Evolutionary conservation across 2,329 filamentous ascomycete genomes (phyloP).

Genomic region (Penicillium vulpinum): DNA sequence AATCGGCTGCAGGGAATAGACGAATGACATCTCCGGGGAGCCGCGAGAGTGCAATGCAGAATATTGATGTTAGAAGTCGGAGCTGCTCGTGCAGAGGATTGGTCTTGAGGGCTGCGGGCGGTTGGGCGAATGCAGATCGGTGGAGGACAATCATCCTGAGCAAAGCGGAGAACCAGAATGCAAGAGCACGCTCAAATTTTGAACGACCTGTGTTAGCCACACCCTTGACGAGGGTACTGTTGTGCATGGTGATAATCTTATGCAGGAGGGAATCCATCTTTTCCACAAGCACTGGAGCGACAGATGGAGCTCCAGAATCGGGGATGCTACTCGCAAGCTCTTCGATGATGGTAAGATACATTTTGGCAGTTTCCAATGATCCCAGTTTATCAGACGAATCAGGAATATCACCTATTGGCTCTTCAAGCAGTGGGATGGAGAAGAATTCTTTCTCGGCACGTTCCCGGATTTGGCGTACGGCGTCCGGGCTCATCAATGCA

Average conservation of each 20-base stretch:
- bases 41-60: constrained; percentile 43
- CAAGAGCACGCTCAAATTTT: constrained; percentile 33
- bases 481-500: constrained; percentile 39
- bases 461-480: constrained; percentile 43
- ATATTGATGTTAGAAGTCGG: constrained; percentile 40
- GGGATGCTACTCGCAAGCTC: constrained; percentile 41
- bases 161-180: constrained; percentile 45
- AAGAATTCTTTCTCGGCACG: constrained; percentile 44
- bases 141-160: constrained; percentile 44
- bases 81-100: constrained; percentile 36
- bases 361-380: constrained; percentile 34
- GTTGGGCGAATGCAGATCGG: constrained; percentile 36
- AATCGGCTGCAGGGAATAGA: constrained; percentile 32
- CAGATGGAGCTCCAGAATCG: constrained; percentile 31
- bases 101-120: constrained; percentile 24
- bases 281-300: constrained; percentile 40
- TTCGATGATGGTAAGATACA: constrained; percentile 43
- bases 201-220: constrained; percentile 19
- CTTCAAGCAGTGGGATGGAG: constrained; percentile 36
- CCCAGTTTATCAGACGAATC: constrained; percentile 12
- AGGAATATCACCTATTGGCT: constrained; percentile 14
- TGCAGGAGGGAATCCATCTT: constrained; percentile 44
- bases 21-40: constrained; percentile 34
- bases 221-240: constrained; percentile 18
- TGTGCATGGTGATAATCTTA: constrained; percentile 35